Conservation (phyloP, 371 early-diverging fungal genomes). For the Furculomyces boomerangus region DNA sequence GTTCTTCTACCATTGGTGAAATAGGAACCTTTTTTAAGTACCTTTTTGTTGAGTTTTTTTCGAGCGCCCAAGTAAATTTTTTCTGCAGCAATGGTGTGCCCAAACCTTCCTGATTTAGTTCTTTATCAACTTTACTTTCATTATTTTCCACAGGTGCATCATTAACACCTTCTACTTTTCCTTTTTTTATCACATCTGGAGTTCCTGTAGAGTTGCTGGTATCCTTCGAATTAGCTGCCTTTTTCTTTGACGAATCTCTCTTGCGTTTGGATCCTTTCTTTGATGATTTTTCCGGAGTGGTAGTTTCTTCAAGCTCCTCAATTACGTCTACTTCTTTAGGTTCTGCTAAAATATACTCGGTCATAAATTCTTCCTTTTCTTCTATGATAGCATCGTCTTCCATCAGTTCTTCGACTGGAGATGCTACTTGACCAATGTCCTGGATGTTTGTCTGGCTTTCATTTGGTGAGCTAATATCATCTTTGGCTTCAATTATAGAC, state of each 20-base stretch:
- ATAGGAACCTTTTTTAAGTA: conserved; percentile 22
- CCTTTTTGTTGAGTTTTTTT: conserved; percentile 12
- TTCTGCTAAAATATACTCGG: neutral
- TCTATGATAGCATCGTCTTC: neutral
- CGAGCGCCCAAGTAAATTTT: conserved; percentile 20
- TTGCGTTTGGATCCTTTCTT: no score
- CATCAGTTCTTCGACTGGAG: neutral
- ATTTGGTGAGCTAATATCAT: neutral
- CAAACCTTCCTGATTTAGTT: no score
- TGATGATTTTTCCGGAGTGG: neutral
- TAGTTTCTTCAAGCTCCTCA: neutral
- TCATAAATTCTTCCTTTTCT: neutral
- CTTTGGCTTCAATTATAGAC: neutral
- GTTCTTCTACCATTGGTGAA: conserved; percentile 8
- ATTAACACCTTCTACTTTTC: no score
- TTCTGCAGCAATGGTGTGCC: neutral
- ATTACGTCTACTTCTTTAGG: neutral
- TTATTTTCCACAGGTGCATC: no score
- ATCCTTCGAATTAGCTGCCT: no score
- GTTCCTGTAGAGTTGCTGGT: no score
- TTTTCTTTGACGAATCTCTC: no score
- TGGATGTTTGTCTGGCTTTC: neutral
- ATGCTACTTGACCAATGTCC: neutral
- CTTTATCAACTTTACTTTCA: no score
- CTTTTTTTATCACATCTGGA: no score